Evolutionary conservation across 2,329 filamentous ascomycete species (phyloP), one percentile per base, ranked within the genome.

Genomic region (Colletotrichum sp.): DNA sequence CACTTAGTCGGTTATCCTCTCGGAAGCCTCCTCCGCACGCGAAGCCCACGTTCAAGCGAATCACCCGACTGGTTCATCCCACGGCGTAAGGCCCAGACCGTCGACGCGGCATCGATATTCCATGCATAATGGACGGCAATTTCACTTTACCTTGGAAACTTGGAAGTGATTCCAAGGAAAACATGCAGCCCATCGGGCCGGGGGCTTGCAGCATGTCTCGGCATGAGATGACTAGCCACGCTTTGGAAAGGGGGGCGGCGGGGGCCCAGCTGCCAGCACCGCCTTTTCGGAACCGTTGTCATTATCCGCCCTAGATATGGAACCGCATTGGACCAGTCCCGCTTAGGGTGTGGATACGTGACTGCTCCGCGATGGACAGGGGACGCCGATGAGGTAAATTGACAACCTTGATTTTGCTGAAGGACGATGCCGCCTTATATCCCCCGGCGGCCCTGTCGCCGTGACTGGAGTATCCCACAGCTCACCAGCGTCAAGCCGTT

Each of bases 251-350:
- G 38, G 38, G 63, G 67, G 26, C 21, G 9, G 58, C 26, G 13
- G 61, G 71, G 36, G 32, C 9, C 28, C 48, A 67, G 28, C 48
- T 67, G 65, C 43, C 65, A 67, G 65, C 65, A 66, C 60, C 34
- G 52, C 72, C 58, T 38, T 28, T 67, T 10, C 72, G 55, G 61
- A 16, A 67, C 55, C 72, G 72, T 34, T 75, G 68, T 30, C 26
- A 61, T 67, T 67, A 75, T 67, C 72, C 64, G 73, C 70, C 70
- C 70, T 73, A 75, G 70, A 69, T 73, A 75, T 75, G 70, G 73
- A 65, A 63, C 73, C 38, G 48, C 55, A 28, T 68, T 48, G 58
- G 30, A 72, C 55, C 68, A 72, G 30, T 55, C 55, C 73, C 28
- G 32, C 32, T 30, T 32, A 2, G 30, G 36, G 21, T 74, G 67